A percentile compares a stretch with the other conserved stretches of the same genome.
These are phyloP conservation scores for Tylopilus sp. DNA, from an alignment of 1,284 basidiomycete species.

Conservation along the genomic window DNA sequence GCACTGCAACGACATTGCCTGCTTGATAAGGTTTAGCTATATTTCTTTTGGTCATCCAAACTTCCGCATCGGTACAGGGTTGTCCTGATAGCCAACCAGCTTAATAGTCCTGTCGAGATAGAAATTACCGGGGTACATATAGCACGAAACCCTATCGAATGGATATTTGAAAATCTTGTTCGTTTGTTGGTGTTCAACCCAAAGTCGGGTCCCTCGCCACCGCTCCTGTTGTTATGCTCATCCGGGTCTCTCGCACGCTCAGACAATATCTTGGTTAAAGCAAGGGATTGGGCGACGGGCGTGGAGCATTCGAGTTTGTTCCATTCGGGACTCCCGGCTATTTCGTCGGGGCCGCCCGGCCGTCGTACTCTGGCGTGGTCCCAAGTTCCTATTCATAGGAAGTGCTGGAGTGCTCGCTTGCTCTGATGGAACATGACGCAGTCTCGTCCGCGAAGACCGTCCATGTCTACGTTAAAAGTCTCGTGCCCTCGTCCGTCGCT, in stretches of 20 bases:
- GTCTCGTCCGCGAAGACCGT: slow-evolving; percentile 3
- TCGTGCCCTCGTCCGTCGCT: slow-evolving; percentile 10
- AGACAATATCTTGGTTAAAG: slow-evolving; percentile 32
- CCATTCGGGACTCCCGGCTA: slow-evolving; percentile 29
- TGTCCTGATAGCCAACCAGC: not conserved
- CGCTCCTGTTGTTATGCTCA: not conserved
- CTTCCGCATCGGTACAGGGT: slow-evolving; percentile 2
- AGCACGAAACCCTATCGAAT: slow-evolving; percentile 3
- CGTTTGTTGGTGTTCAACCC: slow-evolving; percentile 1
- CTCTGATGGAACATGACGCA: slow-evolving; percentile 2
- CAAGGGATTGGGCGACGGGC: slow-evolving; percentile 28
- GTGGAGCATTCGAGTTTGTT: slow-evolving; percentile 31
- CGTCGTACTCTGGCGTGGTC: slow-evolving; percentile 12
- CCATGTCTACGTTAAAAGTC: slow-evolving; percentile 4
- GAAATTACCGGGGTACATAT: slow-evolving; percentile 26
- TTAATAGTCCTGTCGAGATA: slow-evolving; percentile 16
- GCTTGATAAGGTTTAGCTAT: not conserved
- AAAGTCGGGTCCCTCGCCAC: not conserved
- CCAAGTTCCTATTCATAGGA: slow-evolving; percentile 7
- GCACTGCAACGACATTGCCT: slow-evolving; percentile 12
- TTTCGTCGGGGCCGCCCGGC: slow-evolving; percentile 18
- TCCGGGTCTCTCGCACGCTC: not conserved
- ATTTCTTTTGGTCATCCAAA: slow-evolving; percentile 15
- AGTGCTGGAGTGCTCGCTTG: slow-evolving; percentile 10
- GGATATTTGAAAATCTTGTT: not conserved